A percentile compares a stretch with the other conserved stretches of the same genome.
Evolutionary conservation across 176 grass and related monocot genomes (phyloP).

Genomic region (Juncus inflexus): DNA sequence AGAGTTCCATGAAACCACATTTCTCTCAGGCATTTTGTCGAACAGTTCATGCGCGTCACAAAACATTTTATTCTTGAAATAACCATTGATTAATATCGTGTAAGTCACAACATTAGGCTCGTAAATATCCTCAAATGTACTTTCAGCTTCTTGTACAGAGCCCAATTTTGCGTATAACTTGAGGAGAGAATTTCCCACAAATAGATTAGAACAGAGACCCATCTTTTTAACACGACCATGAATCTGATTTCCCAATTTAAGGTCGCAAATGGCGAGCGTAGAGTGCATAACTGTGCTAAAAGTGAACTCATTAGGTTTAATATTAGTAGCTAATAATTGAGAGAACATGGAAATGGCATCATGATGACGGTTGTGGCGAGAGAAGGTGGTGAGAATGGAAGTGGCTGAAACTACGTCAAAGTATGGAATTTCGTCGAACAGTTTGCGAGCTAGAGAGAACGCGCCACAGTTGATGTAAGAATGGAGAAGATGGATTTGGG

Average conservation of each 20-base stretch:
- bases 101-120: slow-evolving; percentile 71
- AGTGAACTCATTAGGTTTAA: slow-evolving; percentile 73
- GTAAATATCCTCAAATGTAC: slow-evolving; percentile 41
- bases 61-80: slow-evolving; percentile 54
- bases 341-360: slow-evolving; percentile 52
- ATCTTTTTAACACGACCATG: slow-evolving; percentile 64
- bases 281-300: slow-evolving; percentile 66
- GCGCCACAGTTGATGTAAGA: background rate
- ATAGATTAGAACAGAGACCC: slow-evolving; percentile 58
- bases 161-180: slow-evolving; percentile 76
- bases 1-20: slow-evolving; percentile 72
- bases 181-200: slow-evolving; percentile 72
- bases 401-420: slow-evolving; percentile 61
- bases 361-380: slow-evolving; percentile 36
- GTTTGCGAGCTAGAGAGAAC: slow-evolving; percentile 12
- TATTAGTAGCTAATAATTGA: slow-evolving; percentile 8
- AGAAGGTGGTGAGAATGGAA: slow-evolving; percentile 18
- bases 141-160: slow-evolving; percentile 44
- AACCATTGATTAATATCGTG: slow-evolving; percentile 54
- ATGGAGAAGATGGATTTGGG: background rate
- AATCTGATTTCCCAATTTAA: slow-evolving; percentile 46
- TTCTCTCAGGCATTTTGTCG: slow-evolving; percentile 62
- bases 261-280: slow-evolving; percentile 38
- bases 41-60: slow-evolving; percentile 43
- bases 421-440: slow-evolving; percentile 62